Evolutionary conservation across 441 rosid species (phyloP), one percentile per base, ranked within the genome.

Genomic region (Arabidopsis lyrata): DNA sequence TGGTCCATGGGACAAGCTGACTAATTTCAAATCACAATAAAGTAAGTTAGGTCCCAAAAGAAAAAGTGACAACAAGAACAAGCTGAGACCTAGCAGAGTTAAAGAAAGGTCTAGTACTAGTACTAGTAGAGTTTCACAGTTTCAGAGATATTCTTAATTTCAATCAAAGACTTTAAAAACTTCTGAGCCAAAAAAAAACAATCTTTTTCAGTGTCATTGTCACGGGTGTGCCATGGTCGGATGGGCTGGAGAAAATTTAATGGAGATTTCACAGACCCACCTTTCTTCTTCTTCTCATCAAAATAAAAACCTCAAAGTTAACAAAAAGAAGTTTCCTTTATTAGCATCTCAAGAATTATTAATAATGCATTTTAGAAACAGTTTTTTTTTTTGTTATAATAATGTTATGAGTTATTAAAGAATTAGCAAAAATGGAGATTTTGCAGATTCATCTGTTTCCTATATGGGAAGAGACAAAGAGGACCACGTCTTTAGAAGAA

Each of bases 221-320:
- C 97, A 85, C 87, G 90, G 82, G 91, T 82, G 72, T 84, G 89
- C 83, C 93, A 81, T 85, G 86, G 87, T 83, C 84, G 75, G 83
- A 77, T 76, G 86, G 81, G 91, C 83, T 85, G 91, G 84, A 84
- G 77, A 50, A 18, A 73, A 66, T 80, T 72, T 74, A 78, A 76
- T 76, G 70, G 58, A 76, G 70, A 63, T 62, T 63, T 76, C 81
- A 79, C 81, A 77, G 67, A 74, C 77, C 62, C 75, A 70, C 78
- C 69, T 61, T 75, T 78, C 65, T 48, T 66, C 70, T 67, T 63
- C 66, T 59, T 55, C 58, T 54, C 73, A 76, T 71, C 74, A 83
- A 52, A 74, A 56, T 56, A 54, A 78, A 45, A 45, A 20, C 29
- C 49, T 68, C 69, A 68, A 68, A 68, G 35, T 53, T 68, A 56